A percentile compares a stretch with the other conserved stretches of the same genome.
Conservation (phyloP, 1,284 basidiomycete genomes). For the Rhodofomes roseus region DNA sequence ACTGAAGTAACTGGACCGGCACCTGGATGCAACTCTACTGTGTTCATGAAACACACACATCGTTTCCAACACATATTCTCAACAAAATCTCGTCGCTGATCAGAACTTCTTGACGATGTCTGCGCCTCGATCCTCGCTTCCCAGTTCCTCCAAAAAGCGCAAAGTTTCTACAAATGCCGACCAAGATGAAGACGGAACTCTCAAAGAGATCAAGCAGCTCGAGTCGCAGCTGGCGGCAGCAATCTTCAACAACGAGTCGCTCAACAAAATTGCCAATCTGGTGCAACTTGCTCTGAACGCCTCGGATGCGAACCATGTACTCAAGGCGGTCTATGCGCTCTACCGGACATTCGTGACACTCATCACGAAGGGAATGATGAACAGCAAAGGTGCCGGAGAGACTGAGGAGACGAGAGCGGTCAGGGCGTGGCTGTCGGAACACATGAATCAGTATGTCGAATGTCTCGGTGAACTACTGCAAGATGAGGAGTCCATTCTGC, state of each 20-base stretch:
- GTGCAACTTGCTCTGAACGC: conserved; percentile 49
- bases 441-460: conserved; percentile 63
- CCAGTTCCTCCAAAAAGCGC: conserved; percentile 53
- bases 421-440: conserved; percentile 72
- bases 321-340: conserved; percentile 78
- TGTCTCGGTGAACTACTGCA: conserved; percentile 68
- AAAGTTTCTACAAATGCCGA: conserved; percentile 27
- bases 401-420: conserved; percentile 60
- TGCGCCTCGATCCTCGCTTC: conserved; percentile 38
- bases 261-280: conserved; percentile 81
- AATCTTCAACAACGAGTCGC: conserved; percentile 49
- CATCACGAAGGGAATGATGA: conserved; percentile 57
- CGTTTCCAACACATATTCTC: no score
- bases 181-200: conserved; percentile 24
- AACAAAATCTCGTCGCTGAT: no score
- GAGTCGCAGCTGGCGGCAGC: conserved; percentile 52
- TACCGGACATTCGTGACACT: conserved; percentile 78
- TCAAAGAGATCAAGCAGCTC: conserved; percentile 37
- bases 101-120: no score
- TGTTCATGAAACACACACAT: no score
- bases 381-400: conserved; percentile 19
- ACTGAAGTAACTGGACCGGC: no score
- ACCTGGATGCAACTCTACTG: no score
- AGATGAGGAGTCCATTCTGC: conserved; percentile 64
- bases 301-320: conserved; percentile 51